These are phyloP conservation scores for Datisca glomerata DNA, from an alignment of 306 rosid genomes.

Conservation along the genomic window DNA sequence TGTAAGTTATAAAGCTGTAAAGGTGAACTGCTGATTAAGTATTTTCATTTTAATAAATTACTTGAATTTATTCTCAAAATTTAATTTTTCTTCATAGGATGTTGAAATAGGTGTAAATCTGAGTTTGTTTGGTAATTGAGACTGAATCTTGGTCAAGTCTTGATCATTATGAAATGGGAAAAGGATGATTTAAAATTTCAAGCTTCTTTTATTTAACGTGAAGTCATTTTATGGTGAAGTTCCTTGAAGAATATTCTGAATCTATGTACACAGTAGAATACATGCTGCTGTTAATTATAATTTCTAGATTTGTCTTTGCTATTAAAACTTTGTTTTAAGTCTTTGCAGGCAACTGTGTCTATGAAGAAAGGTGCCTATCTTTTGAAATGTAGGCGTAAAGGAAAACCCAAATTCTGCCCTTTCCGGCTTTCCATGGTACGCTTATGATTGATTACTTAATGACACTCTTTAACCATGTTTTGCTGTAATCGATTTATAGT, in stretches of 20 bases:
- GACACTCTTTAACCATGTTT: not conserved
- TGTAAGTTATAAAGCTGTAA: too few species aligned
- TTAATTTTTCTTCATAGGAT: too few species aligned
- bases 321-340: conserved; percentile 12
- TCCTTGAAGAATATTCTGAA: not conserved
- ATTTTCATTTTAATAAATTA: too few species aligned
- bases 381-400: conserved; percentile 60
- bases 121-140: too few species aligned
- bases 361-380: conserved; percentile 80
- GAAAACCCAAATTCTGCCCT: conserved; percentile 74
- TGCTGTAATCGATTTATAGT: too few species aligned
- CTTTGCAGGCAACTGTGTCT: conserved; percentile 64
- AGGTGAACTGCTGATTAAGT: too few species aligned
- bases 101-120: too few species aligned
- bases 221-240: not conserved
- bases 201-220: not conserved
- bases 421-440: conserved; percentile 74
- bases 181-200: not conserved
- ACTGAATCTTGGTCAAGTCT: too few species aligned
- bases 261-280: too few species aligned
- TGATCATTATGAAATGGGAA: not conserved
- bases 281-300: not conserved
- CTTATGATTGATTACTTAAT: not conserved
- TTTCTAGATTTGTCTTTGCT: conserved; percentile 3
- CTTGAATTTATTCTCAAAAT: too few species aligned